A percentile compares a stretch with the other conserved stretches of the same genome.
Conservation (phyloP, 2,329 filamentous ascomycete species). For the Fusarium sp. region DNA sequence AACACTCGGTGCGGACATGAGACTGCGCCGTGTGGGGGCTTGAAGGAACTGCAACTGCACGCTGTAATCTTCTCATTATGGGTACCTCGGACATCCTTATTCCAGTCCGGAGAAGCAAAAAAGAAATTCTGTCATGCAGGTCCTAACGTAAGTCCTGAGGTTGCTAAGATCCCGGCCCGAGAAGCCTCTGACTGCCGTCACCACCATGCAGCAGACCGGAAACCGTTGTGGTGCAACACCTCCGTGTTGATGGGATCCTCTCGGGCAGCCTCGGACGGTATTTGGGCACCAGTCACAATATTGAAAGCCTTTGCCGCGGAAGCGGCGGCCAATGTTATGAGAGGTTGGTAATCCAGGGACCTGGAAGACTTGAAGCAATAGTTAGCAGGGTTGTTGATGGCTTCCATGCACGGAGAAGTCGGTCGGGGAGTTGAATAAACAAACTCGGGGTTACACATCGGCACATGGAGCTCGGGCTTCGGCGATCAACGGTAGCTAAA, state of each 20-base stretch:
- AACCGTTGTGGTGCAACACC: not conserved
- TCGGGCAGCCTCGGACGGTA: conserved; percentile 11
- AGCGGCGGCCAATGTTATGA: conserved; percentile 28
- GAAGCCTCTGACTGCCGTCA: conserved; percentile 28
- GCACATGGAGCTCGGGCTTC: conserved; percentile 23
- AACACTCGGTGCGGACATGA: conserved; percentile 29
- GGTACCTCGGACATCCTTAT: conserved; percentile 12
- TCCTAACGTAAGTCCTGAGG: conserved; percentile 17
- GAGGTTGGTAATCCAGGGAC: conserved; percentile 19
- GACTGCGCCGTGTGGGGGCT: conserved; percentile 25
- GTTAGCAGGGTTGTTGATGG: not conserved
- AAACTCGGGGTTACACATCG: conserved; percentile 8
- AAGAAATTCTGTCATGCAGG: conserved; percentile 37
- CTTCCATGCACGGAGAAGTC: conserved; percentile 3
- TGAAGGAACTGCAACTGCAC: conserved; percentile 11
- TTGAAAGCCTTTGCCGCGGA: conserved; percentile 14
- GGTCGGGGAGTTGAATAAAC: conserved; percentile 17
- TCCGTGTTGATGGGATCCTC: conserved; percentile 4
- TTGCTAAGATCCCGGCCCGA: conserved; percentile 18
- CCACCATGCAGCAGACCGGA: conserved; percentile 7
- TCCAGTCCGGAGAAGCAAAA: conserved; percentile 7
- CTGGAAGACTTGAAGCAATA: conserved; percentile 10
- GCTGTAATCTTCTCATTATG: not conserved
- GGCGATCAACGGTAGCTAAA: conserved; percentile 15
- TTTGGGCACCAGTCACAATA: conserved; percentile 8